Base-by-base conservation (phyloP, 805 yeast species). In the Dipodascopsis uninucleata region DNA sequence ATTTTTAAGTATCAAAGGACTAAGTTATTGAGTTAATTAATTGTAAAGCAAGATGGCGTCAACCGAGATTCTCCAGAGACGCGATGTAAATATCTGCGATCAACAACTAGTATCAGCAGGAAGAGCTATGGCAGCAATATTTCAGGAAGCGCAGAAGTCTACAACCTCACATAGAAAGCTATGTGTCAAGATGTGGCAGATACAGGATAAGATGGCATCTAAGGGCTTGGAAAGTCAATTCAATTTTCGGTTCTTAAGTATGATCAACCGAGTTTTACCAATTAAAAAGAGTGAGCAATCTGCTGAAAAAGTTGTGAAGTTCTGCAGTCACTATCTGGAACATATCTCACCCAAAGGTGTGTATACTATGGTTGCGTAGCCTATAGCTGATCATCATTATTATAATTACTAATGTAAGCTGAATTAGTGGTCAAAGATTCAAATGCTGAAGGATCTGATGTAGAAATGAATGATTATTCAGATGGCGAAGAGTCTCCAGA, bases 91-190 rank as follows among this genome's bases (percentile, higher is more conserved):
- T n/a, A n/a, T n/a, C n/a, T n/a, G n/a, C n/a, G n/a, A n/a, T n/a
- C n/a, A n/a, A n/a, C n/a, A n/a, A n/a, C n/a, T n/a, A n/a, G n/a
- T n/a, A n/a, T n/a, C n/a, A n/a, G n/a, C n/a, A n/a, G n/a, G n/a
- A n/a, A n/a, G n/a, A n/a, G n/a, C n/a, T n/a, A n/a, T n/a, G n/a
- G n/a, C n/a, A n/a, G n/a, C n/a, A 45, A 78, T 81, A 3, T 88
- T 88, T 59, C 90, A 84, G 58, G 90, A 82, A 45, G 85, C 93
- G 0, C 97, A 88, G 59, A 52, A 66, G 18, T 72, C 85, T 1
- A 71, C 81, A 25, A 81, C 89, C 0, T 82, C 89, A 1, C 96
- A 88, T 62, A 71, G 85, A 36, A 83, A 84, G 58, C 80, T 85
- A 46, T 77, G 81, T 5, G 76, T 79, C 7, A 72, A 83, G 4